Conservation (phyloP, 805 yeast genomes). For the Pichia nakasei region DNA sequence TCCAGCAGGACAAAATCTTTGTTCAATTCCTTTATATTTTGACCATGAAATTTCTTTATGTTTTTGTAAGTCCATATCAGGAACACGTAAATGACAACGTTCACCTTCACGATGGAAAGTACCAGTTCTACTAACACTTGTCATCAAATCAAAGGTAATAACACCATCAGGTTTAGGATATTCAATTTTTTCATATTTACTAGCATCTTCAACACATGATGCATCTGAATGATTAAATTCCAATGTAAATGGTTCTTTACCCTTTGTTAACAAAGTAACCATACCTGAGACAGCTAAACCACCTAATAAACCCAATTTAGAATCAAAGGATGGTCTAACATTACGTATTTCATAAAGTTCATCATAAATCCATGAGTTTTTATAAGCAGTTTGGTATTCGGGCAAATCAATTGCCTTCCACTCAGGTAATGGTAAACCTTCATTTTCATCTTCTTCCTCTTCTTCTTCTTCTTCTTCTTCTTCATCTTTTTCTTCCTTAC, state of each 20-base stretch:
- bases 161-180: conserved; percentile 97
- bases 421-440: conserved; percentile 25
- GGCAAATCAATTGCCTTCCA: conserved; percentile 41
- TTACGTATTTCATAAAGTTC: conserved; percentile 84
- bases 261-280: conserved; percentile 68
- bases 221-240: conserved; percentile 62
- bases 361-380: conserved; percentile 75
- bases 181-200: conserved; percentile 56
- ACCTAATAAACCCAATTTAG: conserved; percentile 65
- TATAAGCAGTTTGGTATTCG: conserved; percentile 55
- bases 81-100: conserved; percentile 72
- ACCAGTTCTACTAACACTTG: conserved; percentile 95
- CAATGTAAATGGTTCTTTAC: conserved; percentile 85
- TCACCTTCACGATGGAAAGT: conserved; percentile 95
- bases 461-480: conserved; percentile 34
- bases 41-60: conserved; percentile 70
- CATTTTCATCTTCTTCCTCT: conserved; percentile 32
- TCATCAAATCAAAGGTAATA: conserved; percentile 81
- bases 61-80: conserved; percentile 49
- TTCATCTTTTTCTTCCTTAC: conserved; percentile 27
- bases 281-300: conserved; percentile 83
- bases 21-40: conserved; percentile 78
- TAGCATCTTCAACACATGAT: conserved; percentile 58
- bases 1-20: conserved; percentile 96
- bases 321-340: conserved; percentile 83